Evolutionary conservation across 192 early-diverging fungal species (phyloP), one percentile per base, ranked within the genome.

Genomic region (Coemansia aciculifera): DNA sequence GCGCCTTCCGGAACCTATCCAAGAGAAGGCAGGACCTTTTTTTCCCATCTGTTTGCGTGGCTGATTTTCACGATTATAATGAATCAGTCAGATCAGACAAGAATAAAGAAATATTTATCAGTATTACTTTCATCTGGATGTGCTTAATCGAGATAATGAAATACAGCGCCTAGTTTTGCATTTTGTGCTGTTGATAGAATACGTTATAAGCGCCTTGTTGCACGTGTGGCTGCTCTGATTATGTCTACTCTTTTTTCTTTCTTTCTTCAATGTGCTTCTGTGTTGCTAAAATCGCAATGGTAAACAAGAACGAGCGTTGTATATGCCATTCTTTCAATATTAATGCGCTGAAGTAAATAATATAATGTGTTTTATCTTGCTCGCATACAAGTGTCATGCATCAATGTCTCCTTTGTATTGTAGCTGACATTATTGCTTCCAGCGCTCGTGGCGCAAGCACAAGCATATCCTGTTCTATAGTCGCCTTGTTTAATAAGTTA

Each of bases 91-190:
- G 44, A 46, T 46, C 44, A 46, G 7, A 17, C 15, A 46, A 46
- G 21, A 17, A 19, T 15, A 19, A 46, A 8, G 15, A 21, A 46
- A 46, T 46, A 46, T 21, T 51, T 9, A 11, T 24, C 19, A n/a
- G 19, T 51, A 51, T 51, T 51, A 51, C 23, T 10, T 27, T 23
- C 19, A 51, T 51, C 48, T 23, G 48, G 19, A 23, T 51, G 19
- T 23, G 10, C 21, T 21, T 51, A 51, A 51, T 51, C 48, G 48
- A 51, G 19, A 51, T 51, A 51, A 51, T 51, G 48, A 51, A 51
- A 51, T 27, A 24, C 6, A 11, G 23, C 23, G 7, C 7, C 23
- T 23, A 24, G 10, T 10, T 51, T 19, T 19, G 15, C 5, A 24
- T 23, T 51, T 48, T 48, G 19, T 15, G 17, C n/a, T 48, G 19